Evolutionary conservation across 352 stramenopile species (phyloP).

Genomic region (Phytophthora palmivora): DNA sequence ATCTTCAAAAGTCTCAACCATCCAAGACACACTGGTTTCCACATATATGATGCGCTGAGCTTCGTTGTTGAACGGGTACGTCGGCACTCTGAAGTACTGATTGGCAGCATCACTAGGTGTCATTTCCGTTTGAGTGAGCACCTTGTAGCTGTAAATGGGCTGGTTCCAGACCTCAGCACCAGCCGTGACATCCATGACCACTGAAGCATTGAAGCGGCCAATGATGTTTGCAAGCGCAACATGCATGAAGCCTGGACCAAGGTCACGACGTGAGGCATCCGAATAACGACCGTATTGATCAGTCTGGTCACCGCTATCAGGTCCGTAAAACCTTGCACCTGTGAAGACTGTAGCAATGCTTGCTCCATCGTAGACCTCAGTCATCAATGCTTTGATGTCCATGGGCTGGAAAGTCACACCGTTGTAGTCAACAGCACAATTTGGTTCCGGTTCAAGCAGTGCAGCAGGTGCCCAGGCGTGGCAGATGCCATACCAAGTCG

Average conservation of each 20-base stretch:
- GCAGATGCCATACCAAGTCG: slow-evolving; percentile 57
- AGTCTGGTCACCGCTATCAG: slow-evolving; percentile 19
- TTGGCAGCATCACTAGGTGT: slow-evolving; percentile 39
- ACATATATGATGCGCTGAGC: slow-evolving; percentile 52
- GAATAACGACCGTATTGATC: slow-evolving; percentile 60
- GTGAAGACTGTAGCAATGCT: slow-evolving; percentile 52
- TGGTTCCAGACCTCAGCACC: slow-evolving; percentile 66
- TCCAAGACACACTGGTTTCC: slow-evolving; percentile 52
- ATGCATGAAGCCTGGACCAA: slow-evolving; percentile 61
- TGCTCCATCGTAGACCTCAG: slow-evolving; percentile 50
- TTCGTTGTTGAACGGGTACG: slow-evolving; percentile 59
- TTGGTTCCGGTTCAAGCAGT: slow-evolving; percentile 51
- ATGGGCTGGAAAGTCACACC: slow-evolving; percentile 56
- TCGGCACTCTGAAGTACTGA: slow-evolving; percentile 40
- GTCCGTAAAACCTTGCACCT: slow-evolving; percentile 42
- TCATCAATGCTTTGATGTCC: slow-evolving; percentile 59
- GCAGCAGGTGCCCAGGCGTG: slow-evolving; percentile 52
- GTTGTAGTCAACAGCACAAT: slow-evolving; percentile 48
- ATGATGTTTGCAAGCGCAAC: slow-evolving; percentile 57
- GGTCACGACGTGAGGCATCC: slow-evolving; percentile 48
- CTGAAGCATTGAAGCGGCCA: slow-evolving; percentile 42
- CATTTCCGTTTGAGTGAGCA: slow-evolving; percentile 43
- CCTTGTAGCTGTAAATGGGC: slow-evolving; percentile 59
- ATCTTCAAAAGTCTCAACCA: slow-evolving; percentile 51
- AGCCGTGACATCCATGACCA: slow-evolving; percentile 53